Evolutionary conservation across 108 stramenopile species (phyloP), one percentile per base, ranked within the genome.

Genomic region (Cyclostephanos invisitatus): DNA sequence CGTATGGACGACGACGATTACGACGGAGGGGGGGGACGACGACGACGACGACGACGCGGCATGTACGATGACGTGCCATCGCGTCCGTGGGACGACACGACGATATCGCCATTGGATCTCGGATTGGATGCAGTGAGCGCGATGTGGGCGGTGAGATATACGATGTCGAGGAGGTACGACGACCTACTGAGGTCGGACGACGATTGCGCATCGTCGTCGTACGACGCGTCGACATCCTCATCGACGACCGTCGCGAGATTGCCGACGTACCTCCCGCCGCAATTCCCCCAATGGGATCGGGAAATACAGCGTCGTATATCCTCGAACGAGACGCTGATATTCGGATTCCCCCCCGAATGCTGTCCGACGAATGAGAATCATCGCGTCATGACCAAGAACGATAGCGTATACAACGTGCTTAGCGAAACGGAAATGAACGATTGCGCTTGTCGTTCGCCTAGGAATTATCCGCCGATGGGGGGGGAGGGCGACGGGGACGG

Each of bases 241-340:
- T 32, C 32, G 32, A 32, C 32, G 32, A 32, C 32, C 32, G 4
- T 32, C 32, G 32, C n/a, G n/a, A n/a, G n/a, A n/a, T n/a, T 70
- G n/a, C 78, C 78, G 12, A 68, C 62, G 62, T 80, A 72, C 65
- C 44, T 80, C 15, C 79, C 79, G 35, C 79, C 79, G 17, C 79
- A 80, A 74, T 80, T 80, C 65, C 79, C 79, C 15, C 79, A 80
- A 50, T 74, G 79, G 79, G 79, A 80, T 44, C 67, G 79, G 20
- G 24, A 72, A 3, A 60, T 80, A n/a, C 79, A 70, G 11, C n/a
- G 58, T 65, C 79, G 61, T 18, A 65, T 80, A 47, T 62, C 35
- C 11, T 50, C 44, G 6, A 17, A 57, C 7, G 67, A 73, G 24
- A 12, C 72, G 6, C 69, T 46, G 10, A 46, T 74, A 54, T 20